These are phyloP conservation scores for Guadua angustifolia DNA, from an alignment of 176 grass and related monocot species.

Conservation along the genomic window DNA sequence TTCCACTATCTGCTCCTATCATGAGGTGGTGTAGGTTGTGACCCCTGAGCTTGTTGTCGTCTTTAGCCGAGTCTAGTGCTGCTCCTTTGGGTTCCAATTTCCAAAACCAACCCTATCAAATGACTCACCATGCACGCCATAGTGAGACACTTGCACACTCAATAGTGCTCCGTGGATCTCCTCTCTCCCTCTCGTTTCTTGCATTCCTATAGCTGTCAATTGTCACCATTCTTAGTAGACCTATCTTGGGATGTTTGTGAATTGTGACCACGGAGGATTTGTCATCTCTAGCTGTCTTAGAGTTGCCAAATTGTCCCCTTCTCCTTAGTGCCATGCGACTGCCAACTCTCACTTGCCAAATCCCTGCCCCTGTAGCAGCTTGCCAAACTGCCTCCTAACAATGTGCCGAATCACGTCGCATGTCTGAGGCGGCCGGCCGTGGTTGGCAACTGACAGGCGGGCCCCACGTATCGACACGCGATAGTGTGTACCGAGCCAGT, in stretches of 20 bases:
- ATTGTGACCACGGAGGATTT: neutral
- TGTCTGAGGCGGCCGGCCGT: neutral
- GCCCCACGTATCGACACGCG: too few relatives aligned
- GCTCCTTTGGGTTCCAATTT: neutral
- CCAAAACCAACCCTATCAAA: neutral
- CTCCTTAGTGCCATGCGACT: neutral
- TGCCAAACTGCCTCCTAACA: neutral
- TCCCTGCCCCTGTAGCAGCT: neutral
- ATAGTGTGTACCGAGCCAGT: too few relatives aligned
- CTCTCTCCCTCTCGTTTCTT: neutral
- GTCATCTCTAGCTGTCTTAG: conserved; percentile 1
- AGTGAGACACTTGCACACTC: neutral
- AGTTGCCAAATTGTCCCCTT: neutral
- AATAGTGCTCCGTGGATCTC: too few relatives aligned
- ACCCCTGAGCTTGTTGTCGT: neutral
- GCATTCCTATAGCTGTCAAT: neutral
- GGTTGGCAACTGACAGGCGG: too few relatives aligned
- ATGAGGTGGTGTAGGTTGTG: neutral
- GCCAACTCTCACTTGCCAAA: neutral
- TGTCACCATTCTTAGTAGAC: neutral
- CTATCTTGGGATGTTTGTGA: conserved; percentile 24
- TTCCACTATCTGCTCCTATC: neutral
- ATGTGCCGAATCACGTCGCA: neutral
- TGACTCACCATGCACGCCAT: neutral
- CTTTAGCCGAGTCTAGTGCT: neutral